phyloP scores from a whole-genome alignment of 768 basidiomycete species.

The Pulveroboletus sp. region DNA sequence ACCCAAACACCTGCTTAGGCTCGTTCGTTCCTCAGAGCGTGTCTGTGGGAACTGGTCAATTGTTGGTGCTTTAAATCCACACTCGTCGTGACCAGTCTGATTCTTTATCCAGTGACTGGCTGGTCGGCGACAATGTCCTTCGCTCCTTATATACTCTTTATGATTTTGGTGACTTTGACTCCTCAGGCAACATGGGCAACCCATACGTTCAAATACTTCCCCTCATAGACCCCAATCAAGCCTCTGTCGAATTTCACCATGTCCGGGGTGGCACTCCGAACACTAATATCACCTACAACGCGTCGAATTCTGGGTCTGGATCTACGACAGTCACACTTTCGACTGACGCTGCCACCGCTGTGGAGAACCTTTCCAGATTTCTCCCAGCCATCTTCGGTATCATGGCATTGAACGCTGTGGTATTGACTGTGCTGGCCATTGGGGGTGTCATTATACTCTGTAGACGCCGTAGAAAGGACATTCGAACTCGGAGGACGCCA shows the following conservation, averaged over 20 bases:
- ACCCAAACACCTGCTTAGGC: slow-evolving; percentile 57
- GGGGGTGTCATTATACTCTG: slow-evolving; percentile 52
- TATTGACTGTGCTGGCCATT: slow-evolving; percentile 53
- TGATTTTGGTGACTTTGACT: slow-evolving; percentile 77
- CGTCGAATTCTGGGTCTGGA: slow-evolving; percentile 39
- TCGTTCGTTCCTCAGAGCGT: slow-evolving; percentile 67
- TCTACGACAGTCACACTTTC: slow-evolving; percentile 51
- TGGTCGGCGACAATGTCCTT: slow-evolving; percentile 78
- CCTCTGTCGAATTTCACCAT: slow-evolving; percentile 66
- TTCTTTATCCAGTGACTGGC: slow-evolving; percentile 57
- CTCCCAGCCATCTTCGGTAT: slow-evolving; percentile 72
- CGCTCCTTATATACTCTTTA: slow-evolving; percentile 81
- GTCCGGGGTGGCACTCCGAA: slow-evolving; percentile 60
- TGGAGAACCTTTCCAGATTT: slow-evolving; percentile 59
- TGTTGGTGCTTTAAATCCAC: slow-evolving; percentile 41
- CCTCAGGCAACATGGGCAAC: slow-evolving; percentile 58
- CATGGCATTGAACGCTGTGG: slow-evolving; percentile 72
- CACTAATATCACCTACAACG: slow-evolving; percentile 65
- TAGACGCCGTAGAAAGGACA: slow-evolving; percentile 40
- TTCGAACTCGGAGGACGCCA: slow-evolving; percentile 32
- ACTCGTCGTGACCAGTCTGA: slow-evolving; percentile 3
- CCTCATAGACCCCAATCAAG: slow-evolving; percentile 62
- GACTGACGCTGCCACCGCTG: slow-evolving; percentile 49
- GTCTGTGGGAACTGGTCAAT: slow-evolving; percentile 57
- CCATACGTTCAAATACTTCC: slow-evolving; percentile 76